phyloP scores from a whole-genome alignment of 1,284 basidiomycete genomes.

The Leccinum proximum region DNA sequence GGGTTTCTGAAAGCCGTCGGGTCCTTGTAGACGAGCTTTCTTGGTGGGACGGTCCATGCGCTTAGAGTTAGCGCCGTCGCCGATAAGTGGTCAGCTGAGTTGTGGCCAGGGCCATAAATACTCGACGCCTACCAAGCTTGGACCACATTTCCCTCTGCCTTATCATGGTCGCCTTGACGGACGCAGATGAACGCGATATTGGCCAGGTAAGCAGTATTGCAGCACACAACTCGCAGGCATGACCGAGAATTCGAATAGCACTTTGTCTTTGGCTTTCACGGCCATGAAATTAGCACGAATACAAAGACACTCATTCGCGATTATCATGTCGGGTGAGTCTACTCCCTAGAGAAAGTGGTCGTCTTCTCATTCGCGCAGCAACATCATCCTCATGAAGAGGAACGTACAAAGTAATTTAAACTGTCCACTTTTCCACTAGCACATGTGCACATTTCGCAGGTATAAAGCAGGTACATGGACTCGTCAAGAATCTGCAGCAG shows the following conservation, averaged over 20 bases:
- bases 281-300: constrained; percentile 48
- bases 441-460: constrained; percentile 32
- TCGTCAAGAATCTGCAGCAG: constrained; percentile 48
- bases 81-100: too few species aligned
- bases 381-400: constrained; percentile 66
- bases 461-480: constrained; percentile 44
- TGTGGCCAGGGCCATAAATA: constrained; percentile 9
- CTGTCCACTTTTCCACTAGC: background rate
- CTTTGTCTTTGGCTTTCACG: constrained; percentile 69
- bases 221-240: background rate
- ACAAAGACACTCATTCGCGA: constrained; percentile 54
- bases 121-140: background rate
- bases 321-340: constrained; percentile 54
- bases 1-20: constrained; percentile 29
- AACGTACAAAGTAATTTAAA: constrained; percentile 48
- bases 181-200: constrained; percentile 44
- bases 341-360: background rate
- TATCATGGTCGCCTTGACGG: constrained; percentile 30
- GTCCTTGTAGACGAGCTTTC: constrained; percentile 14
- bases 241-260: constrained; percentile 39
- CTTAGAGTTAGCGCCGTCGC: too few species aligned
- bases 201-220: constrained; percentile 41
- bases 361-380: constrained; percentile 29
- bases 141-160: background rate
- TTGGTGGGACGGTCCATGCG: too few species aligned